Conservation (phyloP, 2,329 filamentous ascomycete genomes). For the Trichoderma sp. region DNA sequence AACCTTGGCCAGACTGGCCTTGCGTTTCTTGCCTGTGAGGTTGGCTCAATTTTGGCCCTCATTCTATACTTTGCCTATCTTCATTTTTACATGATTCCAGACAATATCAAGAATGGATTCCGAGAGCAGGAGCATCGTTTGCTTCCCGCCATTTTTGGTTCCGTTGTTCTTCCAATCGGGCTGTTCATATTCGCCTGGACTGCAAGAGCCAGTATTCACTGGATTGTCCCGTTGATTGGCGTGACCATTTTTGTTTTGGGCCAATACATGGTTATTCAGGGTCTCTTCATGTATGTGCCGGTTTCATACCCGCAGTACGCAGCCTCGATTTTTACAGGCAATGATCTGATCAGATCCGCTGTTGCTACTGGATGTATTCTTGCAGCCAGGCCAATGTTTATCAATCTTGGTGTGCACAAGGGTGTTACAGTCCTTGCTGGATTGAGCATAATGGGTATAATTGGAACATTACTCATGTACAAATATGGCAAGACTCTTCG, state of each 20-base stretch:
- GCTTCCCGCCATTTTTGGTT: not conserved
- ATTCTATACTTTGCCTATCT: slow-evolving; percentile 6
- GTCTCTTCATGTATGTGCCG: not conserved
- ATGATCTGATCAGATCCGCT: not conserved
- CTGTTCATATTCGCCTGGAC: slow-evolving; percentile 10
- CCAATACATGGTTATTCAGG: not conserved
- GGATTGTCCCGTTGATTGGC: not conserved
- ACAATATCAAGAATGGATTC: not conserved
- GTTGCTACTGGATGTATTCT: not conserved
- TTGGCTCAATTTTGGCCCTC: not conserved
- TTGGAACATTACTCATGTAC: not conserved
- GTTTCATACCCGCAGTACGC: slow-evolving; percentile 2
- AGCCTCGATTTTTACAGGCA: not conserved
- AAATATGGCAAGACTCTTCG: not conserved
- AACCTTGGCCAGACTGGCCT: slow-evolving; percentile 2
- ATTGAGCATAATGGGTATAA: not conserved
- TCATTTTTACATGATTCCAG: not conserved
- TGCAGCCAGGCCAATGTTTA: not conserved
- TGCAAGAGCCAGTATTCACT: not conserved
- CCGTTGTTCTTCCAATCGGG: not conserved
- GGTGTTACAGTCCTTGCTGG: not conserved
- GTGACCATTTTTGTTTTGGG: not conserved
- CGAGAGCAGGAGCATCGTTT: not conserved
- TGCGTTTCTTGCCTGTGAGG: not conserved
- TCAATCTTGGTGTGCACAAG: not conserved